Evolutionary conservation across 2,329 filamentous ascomycete genomes (phyloP).

Genomic region (Diaporthe aspalathi): DNA sequence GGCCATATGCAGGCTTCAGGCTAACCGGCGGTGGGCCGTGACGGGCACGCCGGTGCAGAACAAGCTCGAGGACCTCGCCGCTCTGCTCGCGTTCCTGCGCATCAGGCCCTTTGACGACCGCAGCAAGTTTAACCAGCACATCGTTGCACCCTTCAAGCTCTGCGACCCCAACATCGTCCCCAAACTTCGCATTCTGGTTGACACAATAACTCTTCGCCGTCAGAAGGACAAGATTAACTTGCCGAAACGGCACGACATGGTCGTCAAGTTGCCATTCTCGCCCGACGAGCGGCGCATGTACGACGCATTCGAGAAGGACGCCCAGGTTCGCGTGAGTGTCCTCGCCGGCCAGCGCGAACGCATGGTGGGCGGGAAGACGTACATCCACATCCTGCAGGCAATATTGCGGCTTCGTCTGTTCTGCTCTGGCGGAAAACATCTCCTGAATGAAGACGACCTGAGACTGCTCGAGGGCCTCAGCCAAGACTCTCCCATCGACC

Average conservation of each 20-base stretch:
- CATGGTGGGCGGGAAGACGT: constrained; percentile 84
- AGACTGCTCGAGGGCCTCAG: constrained; percentile 83
- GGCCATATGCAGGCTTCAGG: constrained; percentile 82
- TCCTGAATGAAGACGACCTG: constrained; percentile 86
- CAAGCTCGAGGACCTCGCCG: constrained; percentile 87
- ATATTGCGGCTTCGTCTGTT: constrained; percentile 90
- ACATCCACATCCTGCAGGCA: constrained; percentile 91
- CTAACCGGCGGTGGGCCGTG: constrained; percentile 92
- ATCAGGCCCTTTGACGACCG: constrained; percentile 87
- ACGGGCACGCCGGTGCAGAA: constrained; percentile 98
- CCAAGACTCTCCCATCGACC: constrained; percentile 86
- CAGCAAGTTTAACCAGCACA: constrained; percentile 79
- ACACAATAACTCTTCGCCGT: constrained; percentile 92
- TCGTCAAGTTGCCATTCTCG: constrained; percentile 80
- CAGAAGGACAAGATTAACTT: constrained; percentile 92
- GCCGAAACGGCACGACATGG: constrained; percentile 77
- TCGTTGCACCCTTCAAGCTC: constrained; percentile 86
- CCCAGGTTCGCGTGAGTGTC: constrained; percentile 81
- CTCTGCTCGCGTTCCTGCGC: constrained; percentile 86
- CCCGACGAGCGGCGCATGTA: constrained; percentile 82
- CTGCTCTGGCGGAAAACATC: constrained; percentile 92
- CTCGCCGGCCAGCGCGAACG: constrained; percentile 74
- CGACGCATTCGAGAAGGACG: constrained; percentile 84
- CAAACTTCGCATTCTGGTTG: constrained; percentile 88
- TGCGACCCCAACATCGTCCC: constrained; percentile 86